Base-by-base conservation (phyloP, 495 filamentous ascomycete species). In the Xylaria bambusicola region DNA sequence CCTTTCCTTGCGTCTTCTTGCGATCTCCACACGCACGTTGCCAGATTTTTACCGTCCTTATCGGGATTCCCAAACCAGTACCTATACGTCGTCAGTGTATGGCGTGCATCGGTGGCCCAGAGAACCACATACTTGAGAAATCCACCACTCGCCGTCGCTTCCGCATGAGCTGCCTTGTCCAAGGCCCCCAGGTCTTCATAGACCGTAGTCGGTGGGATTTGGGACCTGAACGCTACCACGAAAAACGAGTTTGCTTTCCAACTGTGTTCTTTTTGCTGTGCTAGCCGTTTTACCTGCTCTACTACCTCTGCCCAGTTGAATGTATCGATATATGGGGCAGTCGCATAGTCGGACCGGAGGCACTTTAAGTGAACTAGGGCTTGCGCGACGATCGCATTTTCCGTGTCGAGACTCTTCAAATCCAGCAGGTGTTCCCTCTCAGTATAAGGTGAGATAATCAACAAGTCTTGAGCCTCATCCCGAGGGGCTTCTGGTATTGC, bases 61-160 rank as follows among this genome's bases (percentile, higher is more conserved):
- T 91, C 82, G 31, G 88, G 88, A 27, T 70, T 72, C 13, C 88
- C 88, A 68, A 89, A 93, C 90, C 90, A 94, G 74, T 93, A 92
- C 61, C 81, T 84, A 65, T n/a, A 26, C 2, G 35, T 20, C 61
- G 64, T 75, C 55, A 73, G 65, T 65, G 29, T 52, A 48, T 57
- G 7, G 45, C 23, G 36, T 33, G 36, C 63, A 65, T 66, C 29
- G 62, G 62, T n/a, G 26, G 13, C 15, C 33, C 45, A 52, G 46
- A 65, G 58, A 33, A 33, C 42, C n/a, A 64, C 78, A 35, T 71
- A 84, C 83, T 95, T 94, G 65, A 96, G 74, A 66, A 97, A 79
- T n/a, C 92, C 92, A 1, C 91, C 91, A 62, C 85, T 88, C 33
- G 77, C 77, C 4, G 82, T 85, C 10, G 92, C 92, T 71, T 96